These are phyloP conservation scores for Kernera saxatilis DNA, from an alignment of 345 rosid species.

Conservation along the genomic window DNA sequence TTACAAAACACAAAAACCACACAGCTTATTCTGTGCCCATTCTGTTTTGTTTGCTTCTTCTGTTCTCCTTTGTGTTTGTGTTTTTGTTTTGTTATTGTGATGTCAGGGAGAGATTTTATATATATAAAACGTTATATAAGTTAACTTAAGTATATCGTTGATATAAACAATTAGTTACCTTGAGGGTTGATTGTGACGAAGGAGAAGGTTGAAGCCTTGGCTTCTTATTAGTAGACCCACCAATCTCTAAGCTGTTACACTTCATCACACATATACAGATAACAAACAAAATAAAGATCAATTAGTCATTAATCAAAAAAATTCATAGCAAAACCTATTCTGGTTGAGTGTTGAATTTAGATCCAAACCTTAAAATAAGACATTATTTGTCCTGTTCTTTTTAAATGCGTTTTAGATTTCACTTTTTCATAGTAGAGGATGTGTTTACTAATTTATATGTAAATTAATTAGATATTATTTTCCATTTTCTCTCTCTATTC, in stretches of 20 bases:
- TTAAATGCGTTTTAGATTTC: slow-evolving; percentile 1
- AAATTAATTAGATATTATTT: background rate
- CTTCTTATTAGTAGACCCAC: slow-evolving; percentile 75
- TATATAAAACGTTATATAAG: slow-evolving; percentile 15
- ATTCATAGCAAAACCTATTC: background rate
- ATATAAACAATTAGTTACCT: slow-evolving; percentile 39
- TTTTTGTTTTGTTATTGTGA: slow-evolving; percentile 32
- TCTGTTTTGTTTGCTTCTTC: slow-evolving; percentile 34
- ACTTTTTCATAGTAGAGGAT: background rate
- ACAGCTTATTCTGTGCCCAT: slow-evolving; percentile 42
- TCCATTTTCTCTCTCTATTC: background rate
- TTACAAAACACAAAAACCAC: slow-evolving; percentile 29
- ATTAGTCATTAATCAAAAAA: background rate
- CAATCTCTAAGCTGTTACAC: slow-evolving; percentile 73
- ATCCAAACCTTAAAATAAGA: slow-evolving; percentile 17
- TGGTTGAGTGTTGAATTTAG: slow-evolving; percentile 1
- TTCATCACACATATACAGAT: slow-evolving; percentile 19
- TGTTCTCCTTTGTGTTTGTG: slow-evolving; percentile 38
- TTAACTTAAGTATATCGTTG: background rate
- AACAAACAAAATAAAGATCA: slow-evolving; percentile 8
- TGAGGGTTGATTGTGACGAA: slow-evolving; percentile 70
- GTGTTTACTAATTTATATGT: background rate
- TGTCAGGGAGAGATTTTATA: slow-evolving; percentile 22
- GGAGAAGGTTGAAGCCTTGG: slow-evolving; percentile 80
- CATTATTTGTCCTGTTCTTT: slow-evolving; percentile 1